These are phyloP conservation scores for Fusarium sp. DNA, from an alignment of 2,329 filamentous ascomycete species.

Conservation along the genomic window DNA sequence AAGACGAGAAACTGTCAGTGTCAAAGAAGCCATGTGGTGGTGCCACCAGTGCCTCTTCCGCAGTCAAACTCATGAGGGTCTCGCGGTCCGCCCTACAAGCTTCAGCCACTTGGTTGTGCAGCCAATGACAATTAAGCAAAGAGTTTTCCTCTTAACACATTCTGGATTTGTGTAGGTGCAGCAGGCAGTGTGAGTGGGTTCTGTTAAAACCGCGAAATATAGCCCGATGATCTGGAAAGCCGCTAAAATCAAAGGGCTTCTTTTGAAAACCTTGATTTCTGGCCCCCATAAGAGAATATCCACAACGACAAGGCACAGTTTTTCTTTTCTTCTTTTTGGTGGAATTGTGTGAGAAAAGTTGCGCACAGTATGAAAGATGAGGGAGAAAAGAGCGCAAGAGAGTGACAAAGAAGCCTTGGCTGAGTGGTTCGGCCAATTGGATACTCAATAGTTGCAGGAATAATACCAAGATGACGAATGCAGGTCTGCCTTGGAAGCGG, in stretches of 20 bases:
- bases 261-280: constrained; percentile 36
- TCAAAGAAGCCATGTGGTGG: constrained; percentile 29
- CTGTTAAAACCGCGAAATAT: constrained; percentile 9
- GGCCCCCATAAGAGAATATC: constrained; percentile 20
- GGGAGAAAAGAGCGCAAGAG: constrained; percentile 1
- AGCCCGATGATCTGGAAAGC: constrained; percentile 16
- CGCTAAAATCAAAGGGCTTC: constrained; percentile 30
- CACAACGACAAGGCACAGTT: constrained; percentile 29
- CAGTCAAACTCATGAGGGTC: constrained; percentile 20
- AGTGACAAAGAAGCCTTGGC: constrained; percentile 22
- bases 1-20: constrained; percentile 26
- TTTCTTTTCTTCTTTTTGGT: no score
- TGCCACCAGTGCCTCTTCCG: constrained; percentile 43
- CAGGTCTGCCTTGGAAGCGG: constrained; percentile 7
- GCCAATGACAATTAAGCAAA: constrained; percentile 29
- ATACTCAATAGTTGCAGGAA: constrained; percentile 19
- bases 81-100: constrained; percentile 19
- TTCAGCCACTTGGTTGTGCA: constrained; percentile 20
- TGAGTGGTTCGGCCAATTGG: constrained; percentile 24
- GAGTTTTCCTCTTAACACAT: constrained; percentile 25
- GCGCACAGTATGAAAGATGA: constrained; percentile 38
- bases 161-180: constrained; percentile 26
- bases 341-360: constrained; percentile 13
- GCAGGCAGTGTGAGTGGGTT: constrained; percentile 40
- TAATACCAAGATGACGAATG: constrained; percentile 28